Evolutionary conservation across 1,139 yeast genomes (phyloP).

Genomic region (Kurtzmaniella natalensis): DNA sequence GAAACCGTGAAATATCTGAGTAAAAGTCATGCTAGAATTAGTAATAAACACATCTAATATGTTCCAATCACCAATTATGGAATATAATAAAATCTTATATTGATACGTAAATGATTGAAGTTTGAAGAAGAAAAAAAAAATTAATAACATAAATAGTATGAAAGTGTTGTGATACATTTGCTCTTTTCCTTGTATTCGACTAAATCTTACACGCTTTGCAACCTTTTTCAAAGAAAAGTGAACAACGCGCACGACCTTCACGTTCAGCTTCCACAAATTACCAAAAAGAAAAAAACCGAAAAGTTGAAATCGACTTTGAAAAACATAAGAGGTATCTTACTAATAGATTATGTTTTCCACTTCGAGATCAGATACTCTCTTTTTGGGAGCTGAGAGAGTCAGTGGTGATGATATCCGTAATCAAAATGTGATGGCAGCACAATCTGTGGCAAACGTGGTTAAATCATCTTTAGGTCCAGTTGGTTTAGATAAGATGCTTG

Average conservation of each 20-base stretch:
- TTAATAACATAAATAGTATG: too few relatives aligned
- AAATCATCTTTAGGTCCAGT: constrained; percentile 97
- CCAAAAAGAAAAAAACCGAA: background rate
- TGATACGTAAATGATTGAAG: too few relatives aligned
- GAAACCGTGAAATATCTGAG: too few relatives aligned
- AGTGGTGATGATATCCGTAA: constrained; percentile 96
- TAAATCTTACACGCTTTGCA: too few relatives aligned
- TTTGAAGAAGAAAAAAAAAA: too few relatives aligned
- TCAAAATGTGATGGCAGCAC: constrained; percentile 94
- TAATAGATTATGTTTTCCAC: constrained; percentile 38
- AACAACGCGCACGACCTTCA: constrained; percentile 3
- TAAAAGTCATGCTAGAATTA: too few relatives aligned
- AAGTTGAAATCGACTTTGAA: background rate
- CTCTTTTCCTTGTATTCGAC: too few relatives aligned
- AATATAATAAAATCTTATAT: too few relatives aligned
- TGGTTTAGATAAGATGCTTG: constrained; percentile 97
- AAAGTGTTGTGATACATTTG: too few relatives aligned
- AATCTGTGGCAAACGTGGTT: constrained; percentile 95
- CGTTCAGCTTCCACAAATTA: background rate
- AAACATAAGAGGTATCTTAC: background rate
- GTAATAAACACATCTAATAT: too few relatives aligned
- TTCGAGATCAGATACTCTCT: constrained; percentile 86
- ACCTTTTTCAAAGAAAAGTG: too few relatives aligned
- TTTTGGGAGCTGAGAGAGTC: constrained; percentile 92
- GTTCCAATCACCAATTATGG: too few relatives aligned